These are phyloP conservation scores for Ceratocystis diversiconidia DNA, from an alignment of 2,329 filamentous ascomycete species.

Conservation along the genomic window DNA sequence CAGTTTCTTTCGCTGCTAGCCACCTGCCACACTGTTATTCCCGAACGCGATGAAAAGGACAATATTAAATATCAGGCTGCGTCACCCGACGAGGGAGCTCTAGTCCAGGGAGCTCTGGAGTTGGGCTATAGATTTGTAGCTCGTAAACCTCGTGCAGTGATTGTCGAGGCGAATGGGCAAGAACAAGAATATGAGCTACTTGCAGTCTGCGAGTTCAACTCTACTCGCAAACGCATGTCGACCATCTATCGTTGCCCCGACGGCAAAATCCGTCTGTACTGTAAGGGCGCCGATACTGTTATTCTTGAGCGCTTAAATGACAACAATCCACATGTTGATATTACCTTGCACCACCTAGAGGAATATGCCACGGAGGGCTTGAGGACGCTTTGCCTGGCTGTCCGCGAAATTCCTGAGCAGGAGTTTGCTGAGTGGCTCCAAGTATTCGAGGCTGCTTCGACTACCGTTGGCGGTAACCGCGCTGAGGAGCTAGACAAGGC, in stretches of 20 bases:
- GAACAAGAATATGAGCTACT: constrained; percentile 77
- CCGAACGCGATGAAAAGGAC: constrained; percentile 68
- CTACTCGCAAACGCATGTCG: constrained; percentile 88
- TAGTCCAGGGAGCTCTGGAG: constrained; percentile 76
- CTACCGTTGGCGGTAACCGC: constrained; percentile 81
- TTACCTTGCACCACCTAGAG: constrained; percentile 88
- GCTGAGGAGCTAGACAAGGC: constrained; percentile 95
- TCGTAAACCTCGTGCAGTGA: constrained; percentile 75
- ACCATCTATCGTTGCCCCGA: constrained; percentile 93
- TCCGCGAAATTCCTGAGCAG: constrained; percentile 80
- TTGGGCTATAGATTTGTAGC: constrained; percentile 85
- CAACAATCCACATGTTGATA: constrained; percentile 74
- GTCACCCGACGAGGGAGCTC: constrained; percentile 90
- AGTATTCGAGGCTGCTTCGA: constrained; percentile 75
- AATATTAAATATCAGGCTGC: constrained; percentile 96
- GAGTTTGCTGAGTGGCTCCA: constrained; percentile 80
- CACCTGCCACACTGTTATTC: constrained; percentile 95
- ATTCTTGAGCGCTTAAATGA: constrained; percentile 80
- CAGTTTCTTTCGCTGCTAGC: constrained; percentile 79
- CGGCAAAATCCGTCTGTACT: constrained; percentile 85
- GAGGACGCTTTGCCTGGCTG: constrained; percentile 82
- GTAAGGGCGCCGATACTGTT: constrained; percentile 94
- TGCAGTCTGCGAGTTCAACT: constrained; percentile 95
- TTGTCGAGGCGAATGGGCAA: constrained; percentile 60
- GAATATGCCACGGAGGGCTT: constrained; percentile 96